Evolutionary conservation across 805 yeast species (phyloP).

Genomic region (Candida coquimbonensis): DNA sequence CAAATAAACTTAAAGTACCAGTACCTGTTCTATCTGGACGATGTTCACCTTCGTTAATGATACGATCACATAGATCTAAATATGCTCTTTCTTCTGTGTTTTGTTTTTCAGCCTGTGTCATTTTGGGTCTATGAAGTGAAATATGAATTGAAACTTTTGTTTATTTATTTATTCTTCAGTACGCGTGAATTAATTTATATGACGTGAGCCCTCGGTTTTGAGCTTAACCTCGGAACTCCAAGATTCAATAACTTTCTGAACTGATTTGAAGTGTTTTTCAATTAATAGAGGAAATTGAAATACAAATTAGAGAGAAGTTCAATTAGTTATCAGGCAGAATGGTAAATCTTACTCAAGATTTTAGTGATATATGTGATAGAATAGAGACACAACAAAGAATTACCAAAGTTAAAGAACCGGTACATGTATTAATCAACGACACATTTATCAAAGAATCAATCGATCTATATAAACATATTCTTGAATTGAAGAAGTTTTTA

Average conservation of each 20-base stretch:
- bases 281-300: too few species aligned
- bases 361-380: constrained; percentile 2
- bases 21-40: constrained; percentile 98
- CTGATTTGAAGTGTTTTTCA: too few species aligned
- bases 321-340: background rate
- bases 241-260: too few species aligned
- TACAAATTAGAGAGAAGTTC: too few species aligned
- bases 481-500: constrained; percentile 24
- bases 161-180: background rate
- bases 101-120: constrained; percentile 8
- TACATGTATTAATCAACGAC: constrained; percentile 6
- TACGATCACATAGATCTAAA: constrained; percentile 69
- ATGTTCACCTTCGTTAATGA: constrained; percentile 78
- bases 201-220: too few species aligned
- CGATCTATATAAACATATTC: constrained; percentile 17
- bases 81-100: constrained; percentile 72
- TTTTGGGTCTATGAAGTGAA: background rate
- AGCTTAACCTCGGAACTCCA: too few species aligned
- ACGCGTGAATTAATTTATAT: background rate
- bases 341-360: constrained; percentile 8
- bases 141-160: too few species aligned
- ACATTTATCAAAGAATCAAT: constrained; percentile 12
- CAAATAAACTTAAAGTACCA: constrained; percentile 85
- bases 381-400: constrained; percentile 4
- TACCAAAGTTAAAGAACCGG: background rate